Percentiles rank a stretch among this genome's conserved stretches.
phyloP scores from a whole-genome alignment of 129 eudicot species.

The Pseudognaphalium luteoalbum region DNA sequence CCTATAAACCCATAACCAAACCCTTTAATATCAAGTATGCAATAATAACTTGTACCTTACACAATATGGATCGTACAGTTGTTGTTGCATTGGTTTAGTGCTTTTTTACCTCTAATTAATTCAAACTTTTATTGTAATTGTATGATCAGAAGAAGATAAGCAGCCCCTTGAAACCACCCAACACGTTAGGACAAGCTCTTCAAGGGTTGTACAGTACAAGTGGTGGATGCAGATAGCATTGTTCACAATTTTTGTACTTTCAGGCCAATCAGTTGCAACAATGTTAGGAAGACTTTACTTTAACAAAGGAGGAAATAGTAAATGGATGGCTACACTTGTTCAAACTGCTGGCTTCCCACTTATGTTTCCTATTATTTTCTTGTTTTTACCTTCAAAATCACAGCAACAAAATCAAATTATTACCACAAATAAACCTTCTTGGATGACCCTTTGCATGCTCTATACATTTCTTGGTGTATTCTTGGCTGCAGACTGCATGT shows the following conservation, averaged over 20 bases:
- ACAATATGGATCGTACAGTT: not conserved
- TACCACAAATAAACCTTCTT: slow-evolving; percentile 19
- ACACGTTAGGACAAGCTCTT: slow-evolving; percentile 17
- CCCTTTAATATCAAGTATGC: not conserved
- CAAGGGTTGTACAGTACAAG: slow-evolving; percentile 27
- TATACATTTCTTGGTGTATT: slow-evolving; percentile 32
- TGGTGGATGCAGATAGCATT: slow-evolving; percentile 36
- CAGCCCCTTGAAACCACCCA: slow-evolving; percentile 17
- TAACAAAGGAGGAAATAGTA: slow-evolving; percentile 40
- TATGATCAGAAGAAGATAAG: not conserved
- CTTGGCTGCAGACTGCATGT: slow-evolving; percentile 38
- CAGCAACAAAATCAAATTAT: slow-evolving; percentile 10
- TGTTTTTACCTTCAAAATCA: slow-evolving; percentile 29
- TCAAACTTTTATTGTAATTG: not conserved
- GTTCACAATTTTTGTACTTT: slow-evolving; percentile 35
- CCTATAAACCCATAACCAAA: too few relatives aligned
- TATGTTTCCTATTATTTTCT: slow-evolving; percentile 21
- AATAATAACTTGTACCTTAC: not conserved
- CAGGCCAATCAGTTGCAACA: slow-evolving; percentile 38
- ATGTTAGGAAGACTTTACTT: slow-evolving; percentile 40
- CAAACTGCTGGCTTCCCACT: slow-evolving; percentile 40
- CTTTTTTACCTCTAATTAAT: not conserved
- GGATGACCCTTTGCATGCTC: slow-evolving; percentile 8
- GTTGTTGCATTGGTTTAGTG: too few relatives aligned
- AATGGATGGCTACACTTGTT: slow-evolving; percentile 45